Evolutionary conservation across 139 green algal genomes (phyloP), one percentile per base, ranked within the genome.

Genomic region (Micractinium conductrix): DNA sequence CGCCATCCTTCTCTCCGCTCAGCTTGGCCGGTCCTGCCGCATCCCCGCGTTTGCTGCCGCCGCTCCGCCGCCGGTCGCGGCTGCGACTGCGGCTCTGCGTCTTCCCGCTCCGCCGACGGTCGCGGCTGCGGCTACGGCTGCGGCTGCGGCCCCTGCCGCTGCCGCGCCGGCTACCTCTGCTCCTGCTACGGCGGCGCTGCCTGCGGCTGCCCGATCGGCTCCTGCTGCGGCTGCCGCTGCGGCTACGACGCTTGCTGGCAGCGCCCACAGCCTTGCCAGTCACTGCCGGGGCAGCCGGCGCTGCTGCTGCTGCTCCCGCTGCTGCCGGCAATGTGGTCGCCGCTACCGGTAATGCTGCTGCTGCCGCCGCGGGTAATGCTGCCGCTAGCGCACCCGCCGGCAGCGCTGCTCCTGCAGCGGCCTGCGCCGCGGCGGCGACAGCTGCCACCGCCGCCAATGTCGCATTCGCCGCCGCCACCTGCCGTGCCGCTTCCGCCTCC

Each of bases 31-130:
- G 7, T 44, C 74, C 48, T 48, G 48, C 48, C 74, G 74, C 74
- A n/a, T 65, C 30, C 16, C n/a, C 19, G n/a, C 43, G 17, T 37
- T 35, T 55, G 38, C 33, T 33, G 48, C 33, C 7, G 17, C 48
- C 33, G 37, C 45, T 45, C 45, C 74, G 37, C 35, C 50, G 50
- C 53, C 55, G 21, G 37, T 62, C 60, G 4, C 74, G 50, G 53
- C 74, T 81, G 50, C 74, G 74, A 4, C 33, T 55, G 4, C 30
- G 43, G 71, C 71, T 78, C 6, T n/a, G 63, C n/a, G n/a, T n/a
- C 63, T 42, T 62, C 22, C 74, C 53, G 74, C 74, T 80, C 2
- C 74, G 74, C 22, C 74, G 74, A 33, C 74, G 74, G 2, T 70
- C 44, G 35, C 48, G 50, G 74, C 74, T 60, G 6, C 48, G 22